Conservation (phyloP, 805 yeast genomes). For the Clavispora phyllophila region DNA sequence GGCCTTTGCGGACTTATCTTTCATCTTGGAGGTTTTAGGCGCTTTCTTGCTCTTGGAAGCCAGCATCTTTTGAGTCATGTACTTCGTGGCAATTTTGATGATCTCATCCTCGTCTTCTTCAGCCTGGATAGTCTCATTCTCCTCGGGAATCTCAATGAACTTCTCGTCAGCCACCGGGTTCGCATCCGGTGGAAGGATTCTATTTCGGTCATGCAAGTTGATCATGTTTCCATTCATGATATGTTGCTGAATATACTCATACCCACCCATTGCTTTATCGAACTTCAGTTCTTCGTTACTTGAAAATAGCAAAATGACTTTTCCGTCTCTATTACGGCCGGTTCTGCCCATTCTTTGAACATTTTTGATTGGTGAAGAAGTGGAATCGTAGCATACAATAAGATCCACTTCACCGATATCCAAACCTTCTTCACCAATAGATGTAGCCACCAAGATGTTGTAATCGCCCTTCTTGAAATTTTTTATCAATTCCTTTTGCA, state of each 20-base stretch:
- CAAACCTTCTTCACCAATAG: slow-evolving; percentile 97
- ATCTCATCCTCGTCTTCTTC: slow-evolving; percentile 65
- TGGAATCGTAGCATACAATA: slow-evolving; percentile 88
- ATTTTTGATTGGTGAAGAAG: slow-evolving; percentile 88
- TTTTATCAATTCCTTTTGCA: slow-evolving; percentile 73
- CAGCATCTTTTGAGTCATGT: slow-evolving; percentile 39
- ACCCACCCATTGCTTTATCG: slow-evolving; percentile 79
- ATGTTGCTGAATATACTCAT: slow-evolving; percentile 68
- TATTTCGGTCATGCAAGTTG: slow-evolving; percentile 45
- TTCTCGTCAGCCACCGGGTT: slow-evolving; percentile 55
- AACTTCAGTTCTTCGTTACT: slow-evolving; percentile 74
- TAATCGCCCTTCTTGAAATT: slow-evolving; percentile 67
- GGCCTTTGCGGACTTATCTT: slow-evolving; percentile 19
- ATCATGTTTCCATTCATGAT: slow-evolving; percentile 47
- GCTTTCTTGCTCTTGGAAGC: slow-evolving; percentile 15
- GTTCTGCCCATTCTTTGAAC: slow-evolving; percentile 98
- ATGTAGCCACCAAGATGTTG: slow-evolving; percentile 88
- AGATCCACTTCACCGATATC: slow-evolving; percentile 98
- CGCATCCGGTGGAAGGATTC: slow-evolving; percentile 60
- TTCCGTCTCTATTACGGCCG: slow-evolving; percentile 91
- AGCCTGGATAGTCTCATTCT: slow-evolving; percentile 50
- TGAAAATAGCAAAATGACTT: slow-evolving; percentile 68
- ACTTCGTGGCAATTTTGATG: slow-evolving; percentile 60
- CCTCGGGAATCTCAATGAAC: slow-evolving; percentile 64
- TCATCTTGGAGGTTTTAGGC: slow-evolving; percentile 8